Percentiles rank a stretch among this genome's conserved stretches.
Evolutionary conservation across 169 alveolate species (phyloP).

Genomic region (Theileria sp.): DNA sequence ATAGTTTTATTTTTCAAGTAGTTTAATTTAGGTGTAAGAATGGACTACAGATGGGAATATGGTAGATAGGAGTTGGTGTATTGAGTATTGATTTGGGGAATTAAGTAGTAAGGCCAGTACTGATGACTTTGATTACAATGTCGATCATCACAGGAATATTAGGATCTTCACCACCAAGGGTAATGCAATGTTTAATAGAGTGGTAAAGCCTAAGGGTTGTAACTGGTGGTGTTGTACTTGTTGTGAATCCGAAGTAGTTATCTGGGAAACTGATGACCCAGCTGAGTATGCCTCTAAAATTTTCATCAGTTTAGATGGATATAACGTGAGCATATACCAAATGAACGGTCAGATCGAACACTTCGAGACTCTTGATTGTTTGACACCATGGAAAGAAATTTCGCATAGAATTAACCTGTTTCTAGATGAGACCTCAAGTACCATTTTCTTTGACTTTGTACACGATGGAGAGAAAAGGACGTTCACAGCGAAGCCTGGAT

Average conservation of each 20-base stretch:
- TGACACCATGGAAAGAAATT: not conserved
- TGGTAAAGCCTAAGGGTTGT: no score
- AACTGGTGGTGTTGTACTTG: no score
- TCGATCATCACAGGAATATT: no score
- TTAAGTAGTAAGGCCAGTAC: no score
- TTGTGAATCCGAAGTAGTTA: not conserved
- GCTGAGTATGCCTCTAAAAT: not conserved
- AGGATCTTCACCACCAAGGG: no score
- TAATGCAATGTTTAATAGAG: no score
- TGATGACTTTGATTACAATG: no score
- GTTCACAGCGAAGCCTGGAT: not conserved
- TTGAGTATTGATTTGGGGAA: no score
- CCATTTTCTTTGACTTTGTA: not conserved
- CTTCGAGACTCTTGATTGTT: no score
- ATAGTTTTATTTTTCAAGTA: not conserved
- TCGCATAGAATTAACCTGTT: not conserved
- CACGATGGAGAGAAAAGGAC: not conserved
- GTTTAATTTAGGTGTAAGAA: not conserved
- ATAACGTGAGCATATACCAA: not conserved
- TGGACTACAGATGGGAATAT: not conserved
- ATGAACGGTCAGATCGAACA: not conserved
- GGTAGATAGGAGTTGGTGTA: no score
- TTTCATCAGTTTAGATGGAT: not conserved
- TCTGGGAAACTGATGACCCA: not conserved
- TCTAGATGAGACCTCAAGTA: not conserved